Evolutionary conservation across 1,139 yeast species (phyloP), one percentile per base, ranked within the genome.

Genomic region (Suzukiozyma palmioleophila): DNA sequence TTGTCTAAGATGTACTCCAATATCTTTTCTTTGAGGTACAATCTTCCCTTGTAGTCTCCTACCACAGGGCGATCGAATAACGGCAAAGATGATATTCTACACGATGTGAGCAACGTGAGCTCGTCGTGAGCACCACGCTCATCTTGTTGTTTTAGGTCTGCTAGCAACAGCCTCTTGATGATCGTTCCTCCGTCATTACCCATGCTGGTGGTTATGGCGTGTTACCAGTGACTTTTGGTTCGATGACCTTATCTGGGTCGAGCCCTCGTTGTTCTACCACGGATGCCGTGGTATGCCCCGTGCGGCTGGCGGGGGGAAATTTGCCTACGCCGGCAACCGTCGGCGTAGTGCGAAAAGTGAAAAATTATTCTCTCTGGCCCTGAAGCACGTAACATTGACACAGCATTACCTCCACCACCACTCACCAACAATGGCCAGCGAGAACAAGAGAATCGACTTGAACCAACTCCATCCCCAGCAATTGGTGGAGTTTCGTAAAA

Each of bases 381-480:
- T n/a, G n/a, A n/a, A n/a, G n/a, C n/a, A n/a, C n/a, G n/a, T n/a
- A n/a, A n/a, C n/a, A n/a, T n/a, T n/a, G n/a, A n/a, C n/a, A n/a
- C n/a, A n/a, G n/a, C n/a, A n/a, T n/a, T n/a, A n/a, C 22, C 22
- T 18, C 22, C 22, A 4, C 22, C 7, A 18, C 22, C 22, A 18
- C 22, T 18, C 7, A n/a, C n/a, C n/a, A 4, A 34, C 13, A 14
- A 50, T 50, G 51, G 44, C 50, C 26, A 33, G 48, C 9, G 52
- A 44, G 30, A 50, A 48, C 7, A 52, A 50, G 33, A 60, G 58
- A 38, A 57, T 77, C 41, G 95, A 89, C 54, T 69, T 89, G 53
- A 71, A 81, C 25, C 72, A 78, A 50, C 75, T 90, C 44, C 80
- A 81, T 39, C 85, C 94, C 2, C 94, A 88, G 56, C 97, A 92